These are phyloP conservation scores for Trametes versicolor DNA, from an alignment of 1,284 basidiomycete species.

Conservation along the genomic window DNA sequence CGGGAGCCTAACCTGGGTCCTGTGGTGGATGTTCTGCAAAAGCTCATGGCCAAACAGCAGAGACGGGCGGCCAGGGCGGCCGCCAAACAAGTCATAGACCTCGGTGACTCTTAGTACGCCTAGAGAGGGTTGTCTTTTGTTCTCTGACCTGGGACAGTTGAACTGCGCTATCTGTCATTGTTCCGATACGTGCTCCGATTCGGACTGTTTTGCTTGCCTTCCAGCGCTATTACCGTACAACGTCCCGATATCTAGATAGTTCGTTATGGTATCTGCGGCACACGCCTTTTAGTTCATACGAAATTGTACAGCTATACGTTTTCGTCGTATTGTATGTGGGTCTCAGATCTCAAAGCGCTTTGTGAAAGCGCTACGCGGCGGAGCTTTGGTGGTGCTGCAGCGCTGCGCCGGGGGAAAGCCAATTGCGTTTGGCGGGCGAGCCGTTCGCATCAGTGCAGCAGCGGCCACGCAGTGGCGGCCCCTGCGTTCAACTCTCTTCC, in stretches of 20 bases:
- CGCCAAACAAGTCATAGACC: constrained; percentile 17
- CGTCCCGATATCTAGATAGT: constrained; percentile 6
- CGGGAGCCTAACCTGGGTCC: constrained; percentile 48
- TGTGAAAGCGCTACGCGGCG: neutral
- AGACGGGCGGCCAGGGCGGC: constrained; percentile 33
- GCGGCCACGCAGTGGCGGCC: constrained; percentile 9
- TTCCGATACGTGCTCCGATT: constrained; percentile 1
- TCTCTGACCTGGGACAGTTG: neutral
- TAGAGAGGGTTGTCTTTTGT: neutral
- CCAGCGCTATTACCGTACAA: neutral
- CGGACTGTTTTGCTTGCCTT: neutral
- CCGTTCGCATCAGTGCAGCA: constrained; percentile 4
- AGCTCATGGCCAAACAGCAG: constrained; percentile 56
- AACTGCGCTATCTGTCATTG: constrained; percentile 17
- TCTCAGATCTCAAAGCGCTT: neutral
- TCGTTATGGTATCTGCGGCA: constrained; percentile 10
- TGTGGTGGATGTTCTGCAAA: constrained; percentile 54
- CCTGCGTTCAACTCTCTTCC: constrained; percentile 16
- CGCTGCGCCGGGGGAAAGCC: constrained; percentile 3
- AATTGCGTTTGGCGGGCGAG: constrained; percentile 11
- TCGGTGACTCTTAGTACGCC: constrained; percentile 17
- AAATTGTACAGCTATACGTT: constrained; percentile 8
- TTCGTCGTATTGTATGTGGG: neutral
- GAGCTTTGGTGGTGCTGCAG: constrained; percentile 12
- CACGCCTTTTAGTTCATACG: constrained; percentile 12